A percentile compares a stretch with the other conserved stretches of the same genome.
These are phyloP conservation scores for Eutrema japonicum DNA, from an alignment of 345 rosid genomes.

Conservation along the genomic window DNA sequence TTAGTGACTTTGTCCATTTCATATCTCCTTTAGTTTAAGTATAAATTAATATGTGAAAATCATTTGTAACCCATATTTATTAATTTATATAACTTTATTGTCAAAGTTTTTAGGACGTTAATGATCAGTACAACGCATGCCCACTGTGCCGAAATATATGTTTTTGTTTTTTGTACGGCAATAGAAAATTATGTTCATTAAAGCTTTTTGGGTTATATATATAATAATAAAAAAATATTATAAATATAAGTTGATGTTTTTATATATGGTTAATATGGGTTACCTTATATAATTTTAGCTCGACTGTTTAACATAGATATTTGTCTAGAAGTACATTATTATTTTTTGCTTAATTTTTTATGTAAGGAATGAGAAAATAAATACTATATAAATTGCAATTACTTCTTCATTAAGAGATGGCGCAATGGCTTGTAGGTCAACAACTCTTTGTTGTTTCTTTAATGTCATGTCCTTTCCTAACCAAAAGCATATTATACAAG, in stretches of 20 bases:
- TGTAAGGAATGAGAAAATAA: constrained; percentile 13
- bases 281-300: neutral
- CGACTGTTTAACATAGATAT: neutral
- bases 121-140: constrained; percentile 16
- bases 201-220: neutral
- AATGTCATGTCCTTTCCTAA: constrained; percentile 37
- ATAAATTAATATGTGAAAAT: neutral
- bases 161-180: no score
- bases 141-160: neutral
- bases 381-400: constrained; percentile 10
- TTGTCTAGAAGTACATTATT: neutral
- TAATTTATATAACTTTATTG: constrained; percentile 4
- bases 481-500: constrained; percentile 35
- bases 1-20: constrained; percentile 17
- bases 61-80: constrained; percentile 13
- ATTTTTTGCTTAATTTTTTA: neutral
- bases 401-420: constrained; percentile 46
- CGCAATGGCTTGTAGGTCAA: constrained; percentile 38
- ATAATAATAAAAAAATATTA: no score
- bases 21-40: neutral
- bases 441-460: constrained; percentile 32
- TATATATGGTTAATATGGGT: no score
- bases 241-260: no score
- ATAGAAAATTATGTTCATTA: neutral
- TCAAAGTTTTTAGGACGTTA: constrained; percentile 1